Evolutionary conservation across 805 yeast species (phyloP).

Genomic region (Lipomyces sp.): DNA sequence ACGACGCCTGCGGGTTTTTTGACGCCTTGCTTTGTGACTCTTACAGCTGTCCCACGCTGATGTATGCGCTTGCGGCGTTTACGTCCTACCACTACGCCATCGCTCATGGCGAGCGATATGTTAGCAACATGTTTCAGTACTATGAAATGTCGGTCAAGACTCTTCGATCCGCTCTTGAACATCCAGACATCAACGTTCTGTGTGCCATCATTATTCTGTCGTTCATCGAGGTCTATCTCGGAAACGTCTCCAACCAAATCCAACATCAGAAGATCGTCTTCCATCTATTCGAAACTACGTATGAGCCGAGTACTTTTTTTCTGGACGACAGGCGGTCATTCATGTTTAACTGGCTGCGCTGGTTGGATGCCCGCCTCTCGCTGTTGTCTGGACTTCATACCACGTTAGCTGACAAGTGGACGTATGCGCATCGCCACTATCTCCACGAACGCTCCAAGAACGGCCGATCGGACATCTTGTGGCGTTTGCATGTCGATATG

Average conservation of each 20-base stretch:
- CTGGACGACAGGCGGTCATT: constrained; percentile 9
- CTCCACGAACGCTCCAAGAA: not conserved
- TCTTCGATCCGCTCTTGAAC: constrained; percentile 10
- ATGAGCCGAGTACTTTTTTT: constrained; percentile 13
- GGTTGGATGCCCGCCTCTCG: constrained; percentile 17
- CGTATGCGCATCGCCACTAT: not conserved
- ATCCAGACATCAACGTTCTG: constrained; percentile 12
- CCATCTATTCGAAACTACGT: constrained; percentile 7
- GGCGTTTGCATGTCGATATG: constrained; percentile 6
- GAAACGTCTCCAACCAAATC: constrained; percentile 26
- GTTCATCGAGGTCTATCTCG: constrained; percentile 23
- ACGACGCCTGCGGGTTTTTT: constrained; percentile 19
- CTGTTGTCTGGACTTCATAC: constrained; percentile 15
- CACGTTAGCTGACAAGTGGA: constrained; percentile 7
- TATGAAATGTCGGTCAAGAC: constrained; percentile 15
- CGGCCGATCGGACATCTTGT: not conserved
- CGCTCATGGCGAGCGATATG: constrained; percentile 53
- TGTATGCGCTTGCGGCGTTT: constrained; percentile 26
- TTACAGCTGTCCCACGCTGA: constrained; percentile 9
- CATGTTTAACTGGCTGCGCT: constrained; percentile 23
- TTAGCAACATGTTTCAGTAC: constrained; percentile 33
- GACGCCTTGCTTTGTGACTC: constrained; percentile 4
- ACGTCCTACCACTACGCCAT: constrained; percentile 41
- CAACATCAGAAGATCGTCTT: constrained; percentile 24
- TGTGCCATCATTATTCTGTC: constrained; percentile 18